These are phyloP conservation scores for Tricholoma sp. DNA, from an alignment of 768 basidiomycete genomes.

Conservation along the genomic window DNA sequence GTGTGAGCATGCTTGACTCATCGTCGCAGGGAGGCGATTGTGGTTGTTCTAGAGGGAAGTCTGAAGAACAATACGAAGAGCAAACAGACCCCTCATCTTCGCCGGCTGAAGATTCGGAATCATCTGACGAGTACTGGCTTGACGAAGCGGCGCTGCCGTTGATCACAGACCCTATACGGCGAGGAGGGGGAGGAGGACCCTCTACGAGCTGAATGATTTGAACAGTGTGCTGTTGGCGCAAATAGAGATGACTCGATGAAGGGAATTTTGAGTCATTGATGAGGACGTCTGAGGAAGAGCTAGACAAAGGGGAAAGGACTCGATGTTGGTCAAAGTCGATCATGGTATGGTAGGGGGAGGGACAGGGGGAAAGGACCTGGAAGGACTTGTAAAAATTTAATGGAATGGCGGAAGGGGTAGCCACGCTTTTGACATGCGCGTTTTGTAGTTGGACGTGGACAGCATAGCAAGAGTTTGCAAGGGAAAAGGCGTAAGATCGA, in stretches of 20 bases:
- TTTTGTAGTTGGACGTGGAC: constrained; percentile 21
- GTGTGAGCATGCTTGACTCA: constrained; percentile 3
- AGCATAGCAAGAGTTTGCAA: constrained; percentile 12
- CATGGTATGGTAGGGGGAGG: constrained; percentile 19
- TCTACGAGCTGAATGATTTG: constrained; percentile 76
- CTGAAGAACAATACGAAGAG: constrained; percentile 73
- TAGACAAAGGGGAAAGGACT: constrained; percentile 15
- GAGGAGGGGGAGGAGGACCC: constrained; percentile 53
- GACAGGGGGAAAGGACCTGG: constrained; percentile 11
- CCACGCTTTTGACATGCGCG: constrained; percentile 20
- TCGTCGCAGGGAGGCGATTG: constrained; percentile 17
- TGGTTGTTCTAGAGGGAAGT: constrained; percentile 33
- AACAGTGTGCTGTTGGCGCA: constrained; percentile 44
- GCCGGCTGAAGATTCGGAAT: constrained; percentile 33
- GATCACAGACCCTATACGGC: constrained; percentile 34
- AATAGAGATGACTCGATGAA: constrained; percentile 35
- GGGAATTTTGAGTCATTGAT: constrained; percentile 30
- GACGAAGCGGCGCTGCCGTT: constrained; percentile 32
- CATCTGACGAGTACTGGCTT: constrained; percentile 33
- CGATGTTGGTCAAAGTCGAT: constrained; percentile 19
- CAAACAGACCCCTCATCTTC: constrained; percentile 44
- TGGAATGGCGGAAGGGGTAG: constrained; percentile 16
- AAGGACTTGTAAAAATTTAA: constrained; percentile 13
- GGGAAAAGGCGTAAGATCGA: constrained; percentile 14
- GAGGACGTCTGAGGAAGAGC: constrained; percentile 18